Evolutionary conservation across 1,139 yeast genomes (phyloP).

Genomic region (Candida sp.): DNA sequence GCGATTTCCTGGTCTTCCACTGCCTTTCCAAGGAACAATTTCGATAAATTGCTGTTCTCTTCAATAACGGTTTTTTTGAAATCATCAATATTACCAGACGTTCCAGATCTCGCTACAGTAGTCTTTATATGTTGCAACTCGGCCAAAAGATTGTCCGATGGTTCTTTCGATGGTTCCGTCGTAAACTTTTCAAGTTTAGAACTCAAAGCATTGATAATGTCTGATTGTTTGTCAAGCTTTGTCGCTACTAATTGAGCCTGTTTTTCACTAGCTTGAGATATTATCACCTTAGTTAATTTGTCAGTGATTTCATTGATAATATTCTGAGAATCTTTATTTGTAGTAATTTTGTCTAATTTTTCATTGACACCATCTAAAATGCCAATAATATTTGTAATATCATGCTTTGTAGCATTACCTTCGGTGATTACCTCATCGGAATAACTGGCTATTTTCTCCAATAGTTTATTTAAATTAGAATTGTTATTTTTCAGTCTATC

Average conservation of each 20-base stretch:
- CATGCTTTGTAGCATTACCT: constrained; percentile 35
- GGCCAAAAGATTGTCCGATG: not conserved
- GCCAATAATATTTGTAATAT: constrained; percentile 19
- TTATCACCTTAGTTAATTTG: not conserved
- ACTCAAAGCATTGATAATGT: not conserved
- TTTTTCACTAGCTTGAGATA: not conserved
- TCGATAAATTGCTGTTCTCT: not conserved
- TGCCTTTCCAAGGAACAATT: not conserved
- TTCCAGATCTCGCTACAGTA: not conserved
- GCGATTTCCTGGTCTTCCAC: not conserved
- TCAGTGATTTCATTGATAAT: not conserved
- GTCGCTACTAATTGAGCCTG: not conserved
- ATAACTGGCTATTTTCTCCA: constrained; percentile 30
- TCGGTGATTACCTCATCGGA: constrained; percentile 34
- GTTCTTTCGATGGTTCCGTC: not conserved
- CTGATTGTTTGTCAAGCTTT: not conserved
- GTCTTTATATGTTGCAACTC: not conserved
- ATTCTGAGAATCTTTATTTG: not conserved
- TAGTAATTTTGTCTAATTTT: not conserved
- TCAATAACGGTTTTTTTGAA: not conserved
- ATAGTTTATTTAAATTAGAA: constrained; percentile 32
- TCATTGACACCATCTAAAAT: constrained; percentile 12
- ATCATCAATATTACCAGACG: not conserved
- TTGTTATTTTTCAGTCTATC: constrained; percentile 43
- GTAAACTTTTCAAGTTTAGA: not conserved